Conservation (phyloP, 306 rosid genomes). For the Prunus kanzakura region DNA sequence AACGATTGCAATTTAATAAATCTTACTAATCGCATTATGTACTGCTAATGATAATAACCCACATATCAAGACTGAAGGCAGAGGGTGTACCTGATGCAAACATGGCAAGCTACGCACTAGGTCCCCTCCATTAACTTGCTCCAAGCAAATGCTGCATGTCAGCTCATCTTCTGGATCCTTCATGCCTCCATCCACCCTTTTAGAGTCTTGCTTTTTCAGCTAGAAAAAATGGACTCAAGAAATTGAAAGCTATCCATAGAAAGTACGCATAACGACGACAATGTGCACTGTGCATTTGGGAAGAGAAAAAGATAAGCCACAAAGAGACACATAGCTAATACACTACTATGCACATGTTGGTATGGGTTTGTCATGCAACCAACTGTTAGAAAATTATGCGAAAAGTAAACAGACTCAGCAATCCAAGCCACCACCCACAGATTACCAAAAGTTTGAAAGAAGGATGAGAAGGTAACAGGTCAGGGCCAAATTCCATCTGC, state of each 20-base stretch:
- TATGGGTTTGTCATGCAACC: not conserved
- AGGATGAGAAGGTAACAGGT: not conserved
- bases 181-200: conserved; percentile 20
- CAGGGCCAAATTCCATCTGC: not conserved
- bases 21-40: not conserved
- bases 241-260: not conserved
- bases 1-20: not conserved
- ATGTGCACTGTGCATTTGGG: not conserved
- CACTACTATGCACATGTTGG: not conserved
- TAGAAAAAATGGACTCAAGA: not conserved
- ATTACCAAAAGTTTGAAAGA: not conserved
- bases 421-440: not conserved
- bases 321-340: not conserved
- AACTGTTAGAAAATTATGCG: not conserved
- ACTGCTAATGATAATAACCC: not conserved
- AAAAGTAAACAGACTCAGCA: not conserved
- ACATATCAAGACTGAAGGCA: not conserved
- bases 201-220: conserved; percentile 19
- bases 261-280: not conserved
- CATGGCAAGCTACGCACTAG: conserved; percentile 64
- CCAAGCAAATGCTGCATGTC: conserved; percentile 48
- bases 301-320: not conserved
- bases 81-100: conserved; percentile 57
- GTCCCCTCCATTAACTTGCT: conserved; percentile 53
- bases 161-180: conserved; percentile 30